Evolutionary conservation across 2,329 filamentous ascomycete genomes (phyloP), one percentile per base, ranked within the genome.

Genomic region (Colletotrichum horii): DNA sequence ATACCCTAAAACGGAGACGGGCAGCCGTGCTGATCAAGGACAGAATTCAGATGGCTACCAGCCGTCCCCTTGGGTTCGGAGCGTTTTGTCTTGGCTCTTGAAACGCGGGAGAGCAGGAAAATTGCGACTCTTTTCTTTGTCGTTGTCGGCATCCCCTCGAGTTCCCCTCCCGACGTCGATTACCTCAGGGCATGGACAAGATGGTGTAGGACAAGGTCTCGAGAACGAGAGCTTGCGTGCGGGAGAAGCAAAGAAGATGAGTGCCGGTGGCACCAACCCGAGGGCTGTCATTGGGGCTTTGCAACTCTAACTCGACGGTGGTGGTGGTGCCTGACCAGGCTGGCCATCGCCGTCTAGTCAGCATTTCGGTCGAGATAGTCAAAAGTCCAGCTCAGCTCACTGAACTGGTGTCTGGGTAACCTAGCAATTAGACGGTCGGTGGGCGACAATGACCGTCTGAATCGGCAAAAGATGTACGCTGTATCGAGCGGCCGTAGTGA

Each of bases 61-160:
- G 56, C 58, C 58, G 56, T 76, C 64, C 34, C 11, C 43, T 74
- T 69, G 70, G 64, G 48, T 34, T 68, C 64, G 34, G 64, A 66
- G 74, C 74, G 70, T 76, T 73, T 76, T 76, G 74, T 68, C 70
- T 76, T 76, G 70, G 74, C 58, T 56, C 43, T 69, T 76, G 70
- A 74, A 76, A 74, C 70, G 60, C 48, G 34, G 48, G 30, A 74
- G 70, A 24, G 68, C 64, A 64, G 32, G 43, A 68, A 61, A 48
- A 36, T 22, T 71, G 24, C 67, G 61, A 64, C 61, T 26, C n/a
- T 64, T 38, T 38, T 8, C 61, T 34, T 61, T 61, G 58, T 61
- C 12, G n/a, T n/a, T 4, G 61, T 64, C 61, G 61, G 15, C 19
- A 16, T 64, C 61, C 61, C 34, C 32, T 38, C 22, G 36, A 24